Evolutionary conservation across 306 rosid species (phyloP), one percentile per base, ranked within the genome.

Genomic region (Cicer bijugum): DNA sequence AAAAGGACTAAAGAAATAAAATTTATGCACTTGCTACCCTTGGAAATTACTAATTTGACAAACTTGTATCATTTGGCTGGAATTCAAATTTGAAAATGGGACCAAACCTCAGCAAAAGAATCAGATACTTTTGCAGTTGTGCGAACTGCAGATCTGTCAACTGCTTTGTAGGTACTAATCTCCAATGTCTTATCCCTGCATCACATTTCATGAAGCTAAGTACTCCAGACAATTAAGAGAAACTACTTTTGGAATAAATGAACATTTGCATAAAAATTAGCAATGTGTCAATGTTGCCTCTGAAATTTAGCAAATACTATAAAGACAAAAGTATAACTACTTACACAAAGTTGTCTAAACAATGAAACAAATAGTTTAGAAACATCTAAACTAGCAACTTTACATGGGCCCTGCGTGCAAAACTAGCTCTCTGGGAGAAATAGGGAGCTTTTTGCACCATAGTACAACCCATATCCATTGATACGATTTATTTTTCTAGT

Each of bases 101-200:
- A 82, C 47, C 76, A 40, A 74, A 95, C 99, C 97, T 91, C 87
- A 75, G 90, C 90, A 78, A 95, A 91, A 69, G 97, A 85, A 85
- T 85, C 92, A 48, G 86, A 86, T 62, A 84, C 85, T 81, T 82
- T 79, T 73, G 83, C 78, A 66, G 59, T 56, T 60, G 88, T 65
- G 75, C 57, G 72, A 78, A 77, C 78, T 40, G 80, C 61, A 69
- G 86, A 80, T 73, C 89, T 85, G 19, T 71, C 82, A 86, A 75
- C 70, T 43, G 67, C 57, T 79, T 69, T 78, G 51, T 67, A 66
- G 67, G 61, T 50, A 57, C 77, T 61, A 67, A 64, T 79, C 63
- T 86, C 96, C 69, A 68, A 58, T 59, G 69, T 83, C 38, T 74
- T 83, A 59, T 86, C 85, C 89, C 98, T 94, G 91, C 82, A 88